Conservation (phyloP, 2,329 filamentous ascomycete species). For the Aurifilum marmelostoma region DNA sequence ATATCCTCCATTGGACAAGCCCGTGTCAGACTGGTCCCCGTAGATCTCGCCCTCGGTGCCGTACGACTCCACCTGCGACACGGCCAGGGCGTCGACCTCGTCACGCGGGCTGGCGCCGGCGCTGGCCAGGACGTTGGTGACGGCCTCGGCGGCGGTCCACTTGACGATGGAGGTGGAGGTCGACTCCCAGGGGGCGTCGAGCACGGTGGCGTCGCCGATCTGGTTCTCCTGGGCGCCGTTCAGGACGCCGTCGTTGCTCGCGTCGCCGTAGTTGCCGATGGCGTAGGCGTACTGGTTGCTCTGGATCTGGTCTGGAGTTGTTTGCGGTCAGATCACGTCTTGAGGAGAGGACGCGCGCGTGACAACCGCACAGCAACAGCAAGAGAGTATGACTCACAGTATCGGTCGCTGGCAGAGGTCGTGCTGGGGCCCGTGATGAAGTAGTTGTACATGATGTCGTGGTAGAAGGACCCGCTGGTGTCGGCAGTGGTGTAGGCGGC, state of each 20-base stretch:
- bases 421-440: slow-evolving; percentile 49
- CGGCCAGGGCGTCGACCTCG: slow-evolving; percentile 35
- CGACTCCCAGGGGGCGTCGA: slow-evolving; percentile 32
- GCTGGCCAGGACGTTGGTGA: slow-evolving; percentile 40
- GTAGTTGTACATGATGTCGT: slow-evolving; percentile 49
- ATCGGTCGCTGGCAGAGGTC: slow-evolving; percentile 42
- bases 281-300: slow-evolving; percentile 48
- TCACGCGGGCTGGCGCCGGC: slow-evolving; percentile 42
- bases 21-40: slow-evolving; percentile 33
- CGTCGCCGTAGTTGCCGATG: slow-evolving; percentile 46
- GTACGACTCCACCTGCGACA: slow-evolving; percentile 32
- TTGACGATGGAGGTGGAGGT: slow-evolving; percentile 31
- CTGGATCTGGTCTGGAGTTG: slow-evolving; percentile 39
- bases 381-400: too few relatives aligned
- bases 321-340: too few relatives aligned
- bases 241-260: slow-evolving; percentile 29
- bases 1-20: slow-evolving; percentile 35
- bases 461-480: slow-evolving; percentile 30
- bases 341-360: too few relatives aligned
- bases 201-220: slow-evolving; percentile 26
- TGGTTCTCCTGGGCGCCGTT: slow-evolving; percentile 27
- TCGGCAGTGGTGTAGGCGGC: slow-evolving; percentile 38
- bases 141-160: slow-evolving; percentile 41
- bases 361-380: too few relatives aligned
- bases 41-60: slow-evolving; percentile 34